These are phyloP conservation scores for Phellinidium pouzarii DNA, from an alignment of 1,284 basidiomycete species.

Conservation along the genomic window DNA sequence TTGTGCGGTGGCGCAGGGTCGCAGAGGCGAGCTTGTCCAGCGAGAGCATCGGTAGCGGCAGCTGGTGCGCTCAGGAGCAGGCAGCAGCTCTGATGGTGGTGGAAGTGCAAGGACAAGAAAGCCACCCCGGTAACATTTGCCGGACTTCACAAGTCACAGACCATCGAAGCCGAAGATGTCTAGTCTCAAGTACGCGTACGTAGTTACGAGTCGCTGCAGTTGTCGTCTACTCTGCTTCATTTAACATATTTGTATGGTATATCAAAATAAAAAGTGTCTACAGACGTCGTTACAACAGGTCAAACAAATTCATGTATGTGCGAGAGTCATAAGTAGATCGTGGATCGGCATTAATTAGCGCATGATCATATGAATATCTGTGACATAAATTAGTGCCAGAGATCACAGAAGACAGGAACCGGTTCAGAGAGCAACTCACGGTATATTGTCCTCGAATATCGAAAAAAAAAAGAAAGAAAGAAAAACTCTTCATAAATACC, in stretches of 20 bases:
- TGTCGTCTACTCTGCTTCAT: too few species aligned
- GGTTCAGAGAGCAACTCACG: background rate
- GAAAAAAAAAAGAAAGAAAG: background rate
- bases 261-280: too few species aligned
- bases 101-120: slow-evolving; percentile 2
- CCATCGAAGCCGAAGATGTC: background rate
- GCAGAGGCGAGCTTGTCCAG: slow-evolving; percentile 28
- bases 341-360: too few species aligned
- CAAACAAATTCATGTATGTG: too few species aligned
- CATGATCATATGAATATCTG: background rate
- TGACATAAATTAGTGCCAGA: background rate
- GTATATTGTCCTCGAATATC: slow-evolving; percentile 5
- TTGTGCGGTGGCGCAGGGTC: slow-evolving; percentile 16
- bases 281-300: too few species aligned
- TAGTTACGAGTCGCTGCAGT: background rate
- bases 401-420: background rate
- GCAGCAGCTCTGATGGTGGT: slow-evolving; percentile 4
- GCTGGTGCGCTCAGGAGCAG: background rate
- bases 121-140: slow-evolving; percentile 10
- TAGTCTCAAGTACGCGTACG: background rate
- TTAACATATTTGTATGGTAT: too few species aligned
- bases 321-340: too few species aligned
- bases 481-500: background rate
- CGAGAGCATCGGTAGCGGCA: background rate
- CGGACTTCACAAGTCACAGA: slow-evolving; percentile 14